Percentiles rank a stretch among this genome's conserved stretches.
These are phyloP conservation scores for Nasturtium officinale DNA, from an alignment of 345 rosid genomes.

Conservation along the genomic window DNA sequence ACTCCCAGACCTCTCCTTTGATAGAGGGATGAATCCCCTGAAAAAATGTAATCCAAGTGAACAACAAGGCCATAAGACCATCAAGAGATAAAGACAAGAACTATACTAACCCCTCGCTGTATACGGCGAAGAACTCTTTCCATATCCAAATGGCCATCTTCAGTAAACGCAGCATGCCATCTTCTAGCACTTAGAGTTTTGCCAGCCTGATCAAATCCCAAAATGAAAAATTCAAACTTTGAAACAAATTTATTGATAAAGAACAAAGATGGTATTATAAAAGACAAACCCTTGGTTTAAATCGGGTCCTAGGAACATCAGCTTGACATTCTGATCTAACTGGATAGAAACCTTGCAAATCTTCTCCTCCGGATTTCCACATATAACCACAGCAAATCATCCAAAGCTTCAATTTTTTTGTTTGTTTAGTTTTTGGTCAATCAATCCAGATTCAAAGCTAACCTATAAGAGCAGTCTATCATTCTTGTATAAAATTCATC, in stretches of 20 bases:
- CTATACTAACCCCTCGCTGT: constrained; percentile 72
- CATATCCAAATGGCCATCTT: constrained; percentile 82
- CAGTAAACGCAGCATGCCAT: constrained; percentile 84
- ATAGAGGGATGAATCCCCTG: constrained; percentile 94
- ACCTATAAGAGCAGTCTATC: constrained; percentile 1
- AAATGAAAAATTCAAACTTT: neutral
- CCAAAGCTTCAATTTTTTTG: constrained; percentile 7
- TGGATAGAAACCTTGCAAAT: constrained; percentile 73
- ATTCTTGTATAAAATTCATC: constrained; percentile 2
- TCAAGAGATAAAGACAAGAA: neutral
- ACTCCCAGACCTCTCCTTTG: constrained; percentile 91
- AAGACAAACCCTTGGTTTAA: constrained; percentile 63
- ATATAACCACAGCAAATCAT: constrained; percentile 49
- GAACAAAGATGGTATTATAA: neutral
- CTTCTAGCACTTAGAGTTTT: constrained; percentile 85
- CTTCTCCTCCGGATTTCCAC: constrained; percentile 59
- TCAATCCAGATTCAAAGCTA: constrained; percentile 21
- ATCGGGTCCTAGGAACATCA: constrained; percentile 70
- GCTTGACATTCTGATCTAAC: constrained; percentile 67
- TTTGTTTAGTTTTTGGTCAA: neutral
- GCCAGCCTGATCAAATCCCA: constrained; percentile 58
- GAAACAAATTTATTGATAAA: neutral
- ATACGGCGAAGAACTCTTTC: constrained; percentile 81
- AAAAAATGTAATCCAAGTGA: constrained; percentile 31
- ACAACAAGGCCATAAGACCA: constrained; percentile 13